These are phyloP conservation scores for Cladophialophora bantiana DNA, from an alignment of 2,329 filamentous ascomycete genomes.

Conservation along the genomic window DNA sequence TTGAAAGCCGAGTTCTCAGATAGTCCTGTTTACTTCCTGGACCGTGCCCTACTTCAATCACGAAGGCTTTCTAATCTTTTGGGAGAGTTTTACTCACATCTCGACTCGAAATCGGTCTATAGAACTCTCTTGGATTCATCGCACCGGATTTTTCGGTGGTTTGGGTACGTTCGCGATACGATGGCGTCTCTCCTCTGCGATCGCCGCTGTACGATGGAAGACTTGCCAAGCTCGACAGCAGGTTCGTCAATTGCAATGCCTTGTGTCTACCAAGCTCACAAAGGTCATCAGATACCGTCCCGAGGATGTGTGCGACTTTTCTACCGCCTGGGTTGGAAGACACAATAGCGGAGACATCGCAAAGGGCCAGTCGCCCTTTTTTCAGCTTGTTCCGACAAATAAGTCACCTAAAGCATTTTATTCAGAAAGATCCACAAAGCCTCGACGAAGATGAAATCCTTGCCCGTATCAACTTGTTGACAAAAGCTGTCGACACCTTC, in stretches of 20 bases:
- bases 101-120: constrained; percentile 10
- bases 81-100: background rate
- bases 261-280: constrained; percentile 4
- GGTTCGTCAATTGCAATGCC: background rate
- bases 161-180: constrained; percentile 19
- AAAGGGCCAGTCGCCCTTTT: constrained; percentile 1
- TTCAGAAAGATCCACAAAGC: background rate
- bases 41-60: constrained; percentile 8
- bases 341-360: constrained; percentile 5
- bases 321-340: background rate
- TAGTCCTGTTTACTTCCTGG: constrained; percentile 7
- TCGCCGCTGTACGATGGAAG: constrained; percentile 2
- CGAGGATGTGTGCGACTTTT: background rate
- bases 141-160: background rate
- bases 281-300: background rate
- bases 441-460: background rate
- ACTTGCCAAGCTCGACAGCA: background rate
- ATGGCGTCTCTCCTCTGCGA: constrained; percentile 11
- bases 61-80: background rate
- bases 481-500: constrained; percentile 13
- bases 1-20: background rate
- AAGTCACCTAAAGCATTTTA: background rate
- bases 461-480: background rate
- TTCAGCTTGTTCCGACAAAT: constrained; percentile 16
- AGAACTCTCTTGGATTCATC: constrained; percentile 11